Evolutionary conservation across 345 rosid genomes (phyloP).

Genomic region (Corchorus olitorius): DNA sequence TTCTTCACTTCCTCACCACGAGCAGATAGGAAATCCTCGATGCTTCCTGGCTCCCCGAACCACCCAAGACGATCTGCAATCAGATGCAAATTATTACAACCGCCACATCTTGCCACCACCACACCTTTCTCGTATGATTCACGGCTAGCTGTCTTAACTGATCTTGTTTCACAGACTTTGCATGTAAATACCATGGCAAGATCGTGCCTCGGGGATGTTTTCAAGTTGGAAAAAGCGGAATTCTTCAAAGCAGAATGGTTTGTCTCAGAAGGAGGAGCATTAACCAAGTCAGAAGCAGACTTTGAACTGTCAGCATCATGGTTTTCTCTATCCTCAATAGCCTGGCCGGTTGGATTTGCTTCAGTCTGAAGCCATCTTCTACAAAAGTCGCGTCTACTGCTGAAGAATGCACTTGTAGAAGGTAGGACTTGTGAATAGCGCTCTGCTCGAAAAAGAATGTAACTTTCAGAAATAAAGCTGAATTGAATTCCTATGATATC

Average conservation of each 20-base stretch:
- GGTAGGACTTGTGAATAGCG: background rate
- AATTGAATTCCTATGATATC: background rate
- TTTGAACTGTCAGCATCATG: constrained; percentile 27
- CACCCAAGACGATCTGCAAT: constrained; percentile 83
- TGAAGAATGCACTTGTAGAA: constrained; percentile 2
- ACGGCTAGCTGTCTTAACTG: constrained; percentile 65
- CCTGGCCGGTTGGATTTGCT: constrained; percentile 27
- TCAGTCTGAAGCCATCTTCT: constrained; percentile 47
- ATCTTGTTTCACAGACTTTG: constrained; percentile 89
- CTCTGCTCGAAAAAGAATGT: background rate
- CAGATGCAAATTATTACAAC: constrained; percentile 86
- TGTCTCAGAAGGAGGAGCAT: constrained; percentile 23
- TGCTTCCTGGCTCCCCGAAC: constrained; percentile 86
- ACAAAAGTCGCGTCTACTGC: constrained; percentile 16
- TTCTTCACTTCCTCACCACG: constrained; percentile 81
- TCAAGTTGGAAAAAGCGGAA: constrained; percentile 50
- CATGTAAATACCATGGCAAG: constrained; percentile 86
- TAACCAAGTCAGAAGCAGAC: constrained; percentile 25
- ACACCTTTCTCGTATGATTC: constrained; percentile 87
- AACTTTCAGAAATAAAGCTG: background rate
- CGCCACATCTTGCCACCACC: constrained; percentile 79
- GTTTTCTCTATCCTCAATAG: constrained; percentile 26
- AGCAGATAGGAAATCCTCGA: constrained; percentile 81
- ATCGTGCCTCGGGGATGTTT: constrained; percentile 76
- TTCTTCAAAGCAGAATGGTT: constrained; percentile 39